Evolutionary conservation across 495 filamentous ascomycete species (phyloP).

Genomic region (Evernia prunastri): DNA sequence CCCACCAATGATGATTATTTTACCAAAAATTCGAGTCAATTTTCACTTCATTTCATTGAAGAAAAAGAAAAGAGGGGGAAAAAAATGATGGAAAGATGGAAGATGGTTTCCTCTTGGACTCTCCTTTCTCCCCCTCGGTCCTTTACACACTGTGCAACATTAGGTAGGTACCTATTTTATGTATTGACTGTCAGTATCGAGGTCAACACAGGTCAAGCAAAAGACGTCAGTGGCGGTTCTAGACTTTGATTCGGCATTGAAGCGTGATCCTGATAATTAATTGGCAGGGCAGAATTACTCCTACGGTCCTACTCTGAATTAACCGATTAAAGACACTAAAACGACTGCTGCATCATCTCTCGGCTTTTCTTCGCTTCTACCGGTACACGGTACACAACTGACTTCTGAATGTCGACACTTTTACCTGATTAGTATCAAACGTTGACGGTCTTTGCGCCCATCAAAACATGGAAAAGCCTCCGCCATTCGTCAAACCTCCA

Average conservation of each 20-base stretch:
- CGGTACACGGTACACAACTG: background rate
- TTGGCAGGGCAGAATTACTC: background rate
- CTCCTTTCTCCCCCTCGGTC: no score
- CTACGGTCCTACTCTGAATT: no score
- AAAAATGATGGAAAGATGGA: no score
- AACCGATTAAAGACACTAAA: no score
- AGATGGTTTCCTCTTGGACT: no score
- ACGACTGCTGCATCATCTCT: background rate
- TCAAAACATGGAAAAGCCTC: background rate
- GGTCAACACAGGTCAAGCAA: background rate
- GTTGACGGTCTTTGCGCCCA: background rate
- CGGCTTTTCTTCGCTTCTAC: background rate
- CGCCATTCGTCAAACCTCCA: background rate
- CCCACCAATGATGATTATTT: no score
- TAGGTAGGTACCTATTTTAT: no score
- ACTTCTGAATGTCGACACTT: background rate
- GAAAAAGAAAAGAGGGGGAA: no score
- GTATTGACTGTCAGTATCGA: no score
- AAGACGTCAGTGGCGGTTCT: constrained; percentile 6
- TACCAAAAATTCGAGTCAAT: no score
- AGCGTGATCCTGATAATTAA: background rate
- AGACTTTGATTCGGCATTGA: background rate
- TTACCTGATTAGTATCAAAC: constrained; percentile 2
- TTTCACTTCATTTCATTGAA: no score
- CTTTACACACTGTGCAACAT: no score